Conservation (phyloP, 2,329 filamentous ascomycete species). For the Penicillium freii region DNA sequence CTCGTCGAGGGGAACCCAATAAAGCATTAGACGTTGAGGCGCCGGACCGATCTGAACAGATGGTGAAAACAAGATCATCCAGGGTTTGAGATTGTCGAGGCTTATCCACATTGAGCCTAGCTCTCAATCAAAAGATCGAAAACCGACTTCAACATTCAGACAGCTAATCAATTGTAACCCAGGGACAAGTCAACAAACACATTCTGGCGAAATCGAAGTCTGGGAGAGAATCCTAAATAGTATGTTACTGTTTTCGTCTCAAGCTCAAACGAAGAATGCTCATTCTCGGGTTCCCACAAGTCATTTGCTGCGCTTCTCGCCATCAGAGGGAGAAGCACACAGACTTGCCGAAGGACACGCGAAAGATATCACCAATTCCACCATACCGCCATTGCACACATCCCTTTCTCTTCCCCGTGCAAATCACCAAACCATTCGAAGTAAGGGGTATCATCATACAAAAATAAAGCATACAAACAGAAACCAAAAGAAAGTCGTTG, state of each 20-base stretch:
- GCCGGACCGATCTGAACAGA: not conserved
- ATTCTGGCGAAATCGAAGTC: not conserved
- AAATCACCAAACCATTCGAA: constrained; percentile 10
- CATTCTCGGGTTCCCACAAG: not conserved
- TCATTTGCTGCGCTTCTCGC: not conserved
- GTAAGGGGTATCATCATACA: constrained; percentile 14
- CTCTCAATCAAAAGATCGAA: not conserved
- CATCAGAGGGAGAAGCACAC: not conserved
- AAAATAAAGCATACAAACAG: constrained; percentile 9
- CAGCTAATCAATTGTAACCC: not conserved
- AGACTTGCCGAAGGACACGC: not conserved
- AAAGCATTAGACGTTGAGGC: not conserved
- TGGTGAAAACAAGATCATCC: not conserved
- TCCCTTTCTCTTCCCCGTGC: not conserved
- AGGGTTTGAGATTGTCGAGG: not conserved
- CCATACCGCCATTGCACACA: not conserved
- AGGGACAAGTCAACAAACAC: not conserved
- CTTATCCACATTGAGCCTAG: not conserved
- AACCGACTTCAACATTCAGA: not conserved
- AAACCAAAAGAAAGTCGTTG: constrained; percentile 10
- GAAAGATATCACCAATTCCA: not conserved
- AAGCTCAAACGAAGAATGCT: not conserved
- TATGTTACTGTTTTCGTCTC: constrained; percentile 3
- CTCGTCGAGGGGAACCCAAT: not conserved
- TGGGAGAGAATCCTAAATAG: constrained; percentile 3